phyloP scores from a whole-genome alignment of 208 protist species.

The Crithidia expoeki region DNA sequence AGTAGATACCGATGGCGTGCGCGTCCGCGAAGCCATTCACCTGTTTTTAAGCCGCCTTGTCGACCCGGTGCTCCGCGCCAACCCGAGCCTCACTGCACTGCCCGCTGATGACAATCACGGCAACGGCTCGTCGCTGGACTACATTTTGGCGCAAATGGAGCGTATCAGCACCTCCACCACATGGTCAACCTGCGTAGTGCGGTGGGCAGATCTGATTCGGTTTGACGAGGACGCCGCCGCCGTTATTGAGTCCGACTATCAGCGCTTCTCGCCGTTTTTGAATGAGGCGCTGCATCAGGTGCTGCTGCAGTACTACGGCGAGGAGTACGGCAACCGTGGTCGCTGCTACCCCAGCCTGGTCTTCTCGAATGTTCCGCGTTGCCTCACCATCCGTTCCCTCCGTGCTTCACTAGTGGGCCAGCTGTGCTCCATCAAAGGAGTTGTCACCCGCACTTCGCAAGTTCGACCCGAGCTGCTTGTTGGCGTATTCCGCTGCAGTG shows the following conservation, averaged over 20 bases:
- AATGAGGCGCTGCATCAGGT: slow-evolving; percentile 78
- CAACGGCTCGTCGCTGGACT: slow-evolving; percentile 36
- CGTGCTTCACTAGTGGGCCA: slow-evolving; percentile 93
- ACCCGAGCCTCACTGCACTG: slow-evolving; percentile 15
- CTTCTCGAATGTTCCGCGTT: slow-evolving; percentile 84
- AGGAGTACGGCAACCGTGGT: slow-evolving; percentile 81
- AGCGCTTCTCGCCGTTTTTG: slow-evolving; percentile 78
- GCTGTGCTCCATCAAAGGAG: slow-evolving; percentile 95
- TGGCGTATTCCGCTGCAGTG: slow-evolving; percentile 96
- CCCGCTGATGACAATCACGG: neutral
- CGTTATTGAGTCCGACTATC: slow-evolving; percentile 81
- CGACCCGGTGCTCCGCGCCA: slow-evolving; percentile 50
- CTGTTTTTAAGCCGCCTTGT: slow-evolving; percentile 82
- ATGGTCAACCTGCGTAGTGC: slow-evolving; percentile 87
- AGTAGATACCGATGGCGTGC: slow-evolving; percentile 75
- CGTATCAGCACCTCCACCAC: slow-evolving; percentile 78
- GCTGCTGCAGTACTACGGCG: slow-evolving; percentile 80
- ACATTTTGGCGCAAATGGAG: slow-evolving; percentile 74
- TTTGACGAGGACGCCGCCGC: slow-evolving; percentile 78
- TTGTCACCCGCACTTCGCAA: slow-evolving; percentile 98
- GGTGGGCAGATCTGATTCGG: slow-evolving; percentile 69
- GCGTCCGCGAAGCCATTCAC: slow-evolving; percentile 76
- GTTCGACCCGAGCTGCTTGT: slow-evolving; percentile 98
- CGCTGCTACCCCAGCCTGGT: slow-evolving; percentile 73
- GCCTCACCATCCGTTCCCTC: slow-evolving; percentile 94